A percentile compares a stretch with the other conserved stretches of the same genome.
Conservation (phyloP, 495 filamentous ascomycete species). For the Baudoinia panamericana region DNA sequence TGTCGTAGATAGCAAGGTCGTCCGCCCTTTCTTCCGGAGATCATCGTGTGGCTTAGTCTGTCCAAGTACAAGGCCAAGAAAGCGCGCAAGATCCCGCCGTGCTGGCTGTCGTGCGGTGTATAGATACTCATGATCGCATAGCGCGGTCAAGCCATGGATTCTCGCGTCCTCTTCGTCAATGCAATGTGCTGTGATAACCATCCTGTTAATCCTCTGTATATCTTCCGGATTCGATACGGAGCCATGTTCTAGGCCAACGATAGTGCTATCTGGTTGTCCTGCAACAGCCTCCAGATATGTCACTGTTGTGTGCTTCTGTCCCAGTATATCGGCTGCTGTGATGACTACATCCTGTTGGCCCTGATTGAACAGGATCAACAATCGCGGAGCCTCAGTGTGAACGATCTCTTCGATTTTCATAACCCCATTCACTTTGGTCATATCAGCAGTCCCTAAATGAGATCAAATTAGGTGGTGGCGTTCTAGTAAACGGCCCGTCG, state of each 20-base stretch:
- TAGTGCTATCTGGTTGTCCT: constrained; percentile 15
- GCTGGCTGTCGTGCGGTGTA: constrained; percentile 59
- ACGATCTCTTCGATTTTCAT: constrained; percentile 26
- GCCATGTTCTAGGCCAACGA: constrained; percentile 23
- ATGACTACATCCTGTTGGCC: constrained; percentile 26
- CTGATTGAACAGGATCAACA: constrained; percentile 27
- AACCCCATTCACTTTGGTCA: constrained; percentile 20
- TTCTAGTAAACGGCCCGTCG: too few relatives aligned
- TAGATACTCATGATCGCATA: constrained; percentile 71
- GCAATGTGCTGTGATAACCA: constrained; percentile 58
- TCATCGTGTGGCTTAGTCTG: constrained; percentile 62
- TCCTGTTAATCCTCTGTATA: constrained; percentile 17
- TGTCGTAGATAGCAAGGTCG: constrained; percentile 73
- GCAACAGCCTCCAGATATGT: constrained; percentile 18
- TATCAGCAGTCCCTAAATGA: constrained; percentile 7
- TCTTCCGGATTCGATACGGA: constrained; percentile 10
- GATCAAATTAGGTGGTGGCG: too few relatives aligned
- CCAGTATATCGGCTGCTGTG: constrained; percentile 29
- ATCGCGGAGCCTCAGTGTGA: constrained; percentile 20
- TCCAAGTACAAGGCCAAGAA: constrained; percentile 62
- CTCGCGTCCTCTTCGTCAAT: constrained; percentile 55
- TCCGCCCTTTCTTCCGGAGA: constrained; percentile 58
- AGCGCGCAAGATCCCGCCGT: constrained; percentile 62
- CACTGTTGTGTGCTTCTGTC: constrained; percentile 23
- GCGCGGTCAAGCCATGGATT: constrained; percentile 46